phyloP scores from a whole-genome alignment of 2,329 filamentous ascomycete genomes.

The Monilinia laxa region DNA sequence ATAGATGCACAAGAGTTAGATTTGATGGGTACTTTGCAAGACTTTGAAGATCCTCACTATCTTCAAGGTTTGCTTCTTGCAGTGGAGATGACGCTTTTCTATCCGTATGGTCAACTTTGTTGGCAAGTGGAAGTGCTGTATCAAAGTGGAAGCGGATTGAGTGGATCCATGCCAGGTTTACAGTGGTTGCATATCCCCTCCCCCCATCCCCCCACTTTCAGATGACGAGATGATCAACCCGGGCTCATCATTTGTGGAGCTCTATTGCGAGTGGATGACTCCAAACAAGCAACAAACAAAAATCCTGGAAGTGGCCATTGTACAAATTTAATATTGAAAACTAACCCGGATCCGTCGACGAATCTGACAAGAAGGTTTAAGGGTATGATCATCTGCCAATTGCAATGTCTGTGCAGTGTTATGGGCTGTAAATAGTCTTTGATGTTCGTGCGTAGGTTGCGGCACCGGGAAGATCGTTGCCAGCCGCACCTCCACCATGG shows the following conservation, averaged over 20 bases:
- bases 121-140: conserved; percentile 10
- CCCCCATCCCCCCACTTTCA: conserved; percentile 9
- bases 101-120: conserved; percentile 5
- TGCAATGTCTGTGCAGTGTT: conserved; percentile 8
- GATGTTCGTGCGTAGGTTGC: conserved; percentile 6
- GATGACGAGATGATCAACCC: conserved; percentile 17
- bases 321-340: background rate
- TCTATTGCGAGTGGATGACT: background rate
- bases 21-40: background rate
- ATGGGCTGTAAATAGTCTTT: conserved; percentile 3
- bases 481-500: background rate
- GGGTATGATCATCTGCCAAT: conserved; percentile 8
- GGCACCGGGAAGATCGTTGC: conserved; percentile 16
- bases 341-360: background rate
- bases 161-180: conserved; percentile 10
- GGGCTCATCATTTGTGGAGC: conserved; percentile 4
- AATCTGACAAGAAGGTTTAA: conserved; percentile 7
- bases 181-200: background rate
- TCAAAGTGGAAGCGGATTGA: background rate
- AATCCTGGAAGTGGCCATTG: background rate
- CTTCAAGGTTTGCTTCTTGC: background rate
- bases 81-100: conserved; percentile 10
- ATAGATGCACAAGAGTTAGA: conserved; percentile 7
- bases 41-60: background rate
- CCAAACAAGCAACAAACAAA: background rate